A percentile compares a stretch with the other conserved stretches of the same genome.
Conservation (phyloP, 148 eudicot species). For the Heliamphora exappendiculata region DNA sequence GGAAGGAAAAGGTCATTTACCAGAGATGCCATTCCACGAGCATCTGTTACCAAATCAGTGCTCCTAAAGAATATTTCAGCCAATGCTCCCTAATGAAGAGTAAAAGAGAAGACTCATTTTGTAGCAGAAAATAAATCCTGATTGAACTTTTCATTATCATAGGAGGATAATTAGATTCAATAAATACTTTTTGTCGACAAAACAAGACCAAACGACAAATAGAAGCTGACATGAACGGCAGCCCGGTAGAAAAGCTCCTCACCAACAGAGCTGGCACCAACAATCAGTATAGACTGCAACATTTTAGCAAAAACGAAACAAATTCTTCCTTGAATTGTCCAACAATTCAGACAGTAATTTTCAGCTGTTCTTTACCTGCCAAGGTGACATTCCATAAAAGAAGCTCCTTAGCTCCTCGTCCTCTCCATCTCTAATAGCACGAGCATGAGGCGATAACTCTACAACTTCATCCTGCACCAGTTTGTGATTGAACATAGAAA, state of each 20-base stretch:
- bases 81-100: background rate
- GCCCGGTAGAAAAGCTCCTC: slow-evolving; percentile 99
- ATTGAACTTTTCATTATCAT: no score
- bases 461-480: slow-evolving; percentile 88
- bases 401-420: slow-evolving; percentile 94
- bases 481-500: background rate
- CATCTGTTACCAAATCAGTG: background rate
- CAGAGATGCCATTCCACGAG: background rate
- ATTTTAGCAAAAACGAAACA: slow-evolving; percentile 11
- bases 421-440: slow-evolving; percentile 96
- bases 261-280: slow-evolving; percentile 95
- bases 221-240: slow-evolving; percentile 99
- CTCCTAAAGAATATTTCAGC: background rate
- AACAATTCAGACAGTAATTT: background rate
- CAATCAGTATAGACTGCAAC: slow-evolving; percentile 79
- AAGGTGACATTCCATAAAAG: slow-evolving; percentile 95
- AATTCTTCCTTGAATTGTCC: background rate
- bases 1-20: background rate
- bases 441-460: slow-evolving; percentile 94
- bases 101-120: background rate
- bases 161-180: no score
- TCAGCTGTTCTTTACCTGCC: slow-evolving; percentile 64
- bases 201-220: no score
- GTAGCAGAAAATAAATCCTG: background rate
- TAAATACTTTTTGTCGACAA: no score